A percentile compares a stretch with the other conserved stretches of the same genome.
Evolutionary conservation across 2,329 filamentous ascomycete species (phyloP).

Genomic region (Pestalotiopsis fici): DNA sequence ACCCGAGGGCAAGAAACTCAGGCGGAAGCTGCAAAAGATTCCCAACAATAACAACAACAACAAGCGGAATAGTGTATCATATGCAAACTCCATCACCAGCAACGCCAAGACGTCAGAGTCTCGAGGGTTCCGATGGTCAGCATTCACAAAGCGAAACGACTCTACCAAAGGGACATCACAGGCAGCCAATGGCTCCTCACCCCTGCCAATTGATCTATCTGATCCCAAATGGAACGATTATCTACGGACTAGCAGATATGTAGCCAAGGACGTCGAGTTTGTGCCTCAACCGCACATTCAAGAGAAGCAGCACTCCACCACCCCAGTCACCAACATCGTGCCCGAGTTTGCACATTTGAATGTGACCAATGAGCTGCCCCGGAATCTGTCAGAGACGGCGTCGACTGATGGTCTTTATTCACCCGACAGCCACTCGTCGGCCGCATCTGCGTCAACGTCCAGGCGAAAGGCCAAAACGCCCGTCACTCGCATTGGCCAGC

Average conservation of each 20-base stretch:
- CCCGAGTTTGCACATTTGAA: slow-evolving; percentile 37
- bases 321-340: slow-evolving; percentile 6
- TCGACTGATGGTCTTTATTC: slow-evolving; percentile 12
- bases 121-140: slow-evolving; percentile 4
- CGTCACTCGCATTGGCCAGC: slow-evolving; percentile 49
- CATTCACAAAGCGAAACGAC: slow-evolving; percentile 11
- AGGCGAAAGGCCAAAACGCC: slow-evolving; percentile 54
- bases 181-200: slow-evolving; percentile 9
- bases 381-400: slow-evolving; percentile 17
- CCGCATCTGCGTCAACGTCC: slow-evolving; percentile 19
- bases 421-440: slow-evolving; percentile 21
- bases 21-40: slow-evolving; percentile 31
- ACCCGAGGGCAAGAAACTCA: slow-evolving; percentile 28
- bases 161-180: slow-evolving; percentile 7
- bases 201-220: slow-evolving; percentile 16
- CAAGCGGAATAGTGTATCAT: slow-evolving; percentile 17
- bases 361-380: slow-evolving; percentile 21
- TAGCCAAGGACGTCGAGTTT: slow-evolving; percentile 14
- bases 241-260: slow-evolving; percentile 26
- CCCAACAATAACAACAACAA: slow-evolving; percentile 18
- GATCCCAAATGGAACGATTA: slow-evolving; percentile 30
- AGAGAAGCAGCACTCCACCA: slow-evolving; percentile 6
- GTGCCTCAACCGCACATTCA: slow-evolving; percentile 12
- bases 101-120: not conserved
- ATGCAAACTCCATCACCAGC: slow-evolving; percentile 13